Evolutionary conservation across 495 filamentous ascomycete genomes (phyloP), one percentile per base, ranked within the genome.

Genomic region (Sordaria brevicollis): DNA sequence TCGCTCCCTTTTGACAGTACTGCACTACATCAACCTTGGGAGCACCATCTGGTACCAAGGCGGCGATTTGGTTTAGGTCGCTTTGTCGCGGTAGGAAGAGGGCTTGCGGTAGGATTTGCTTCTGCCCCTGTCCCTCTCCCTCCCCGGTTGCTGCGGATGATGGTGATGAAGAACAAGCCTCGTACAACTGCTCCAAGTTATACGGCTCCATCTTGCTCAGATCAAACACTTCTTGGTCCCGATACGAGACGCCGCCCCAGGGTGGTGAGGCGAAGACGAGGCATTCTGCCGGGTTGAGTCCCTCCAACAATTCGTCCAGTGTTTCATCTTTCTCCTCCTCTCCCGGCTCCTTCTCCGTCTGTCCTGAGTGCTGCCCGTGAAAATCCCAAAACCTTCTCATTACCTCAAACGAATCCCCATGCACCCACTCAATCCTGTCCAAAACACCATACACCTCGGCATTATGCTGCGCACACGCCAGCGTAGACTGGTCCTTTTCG

Each of bases 381-480:
- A 13, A 2, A 6, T 9, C n/a, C 43, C 49, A 62, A 62, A 62
- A 62, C 13, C 70, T 67, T 10, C 79, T 71, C 8, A 86, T 74
- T 41, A 77, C 83, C 41, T 79, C 81, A 75, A 99, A 94, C 76
- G 88, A 93, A 77, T 98, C 93, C 11, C 91, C 93, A 65, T 89
- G 83, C 41, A 96, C 86, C 88, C 91, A 98, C 65, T 86, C 90
- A 72, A 99, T 96, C 75, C 35, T 38, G 37, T 92, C 85, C 10
- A 79, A 77, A 1, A 97, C 94, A 5, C 91, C 93, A 76, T 98
- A 96, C 67, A 98, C 84, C 41, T 88, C 81, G 4, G 96, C 95
- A 78, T 99, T 99, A 75, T 94, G 91, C 81, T 94, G 93, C 37
- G 92, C 95, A 80, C 95, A 99, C 65, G 88, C 86, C 2, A 99